Evolutionary conservation across 139 green algal genomes (phyloP).

Genomic region (Zygnema cylindricum): DNA sequence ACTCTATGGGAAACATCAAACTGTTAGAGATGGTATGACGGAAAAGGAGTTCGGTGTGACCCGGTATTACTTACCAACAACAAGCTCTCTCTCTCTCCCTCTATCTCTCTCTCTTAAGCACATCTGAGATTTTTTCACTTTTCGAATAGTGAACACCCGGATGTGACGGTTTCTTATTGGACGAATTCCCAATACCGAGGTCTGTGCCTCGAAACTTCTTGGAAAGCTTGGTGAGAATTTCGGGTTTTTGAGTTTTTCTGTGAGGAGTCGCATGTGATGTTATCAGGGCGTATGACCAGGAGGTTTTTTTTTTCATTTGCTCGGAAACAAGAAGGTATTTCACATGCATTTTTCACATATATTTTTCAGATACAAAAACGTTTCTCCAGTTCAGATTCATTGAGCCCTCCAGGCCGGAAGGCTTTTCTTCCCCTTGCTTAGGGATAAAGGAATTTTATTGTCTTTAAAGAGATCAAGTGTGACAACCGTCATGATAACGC

Average conservation of each 20-base stretch:
- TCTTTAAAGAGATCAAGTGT: too few relatives aligned
- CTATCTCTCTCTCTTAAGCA: neutral
- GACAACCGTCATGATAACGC: too few relatives aligned
- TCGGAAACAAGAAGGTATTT: too few relatives aligned
- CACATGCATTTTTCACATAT: too few relatives aligned
- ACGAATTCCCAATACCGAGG: neutral
- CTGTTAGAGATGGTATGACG: conserved; percentile 57
- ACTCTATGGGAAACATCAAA: conserved; percentile 72
- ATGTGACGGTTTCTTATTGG: neutral
- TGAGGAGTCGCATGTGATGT: neutral
- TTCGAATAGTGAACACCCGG: neutral
- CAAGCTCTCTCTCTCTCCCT: neutral
- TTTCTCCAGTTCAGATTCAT: neutral
- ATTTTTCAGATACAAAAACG: neutral
- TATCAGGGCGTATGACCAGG: neutral
- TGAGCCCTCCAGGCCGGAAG: neutral
- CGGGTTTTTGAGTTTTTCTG: neutral
- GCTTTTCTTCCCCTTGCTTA: neutral
- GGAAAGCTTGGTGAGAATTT: neutral
- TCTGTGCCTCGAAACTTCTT: neutral
- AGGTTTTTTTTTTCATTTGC: neutral
- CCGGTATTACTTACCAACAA: neutral
- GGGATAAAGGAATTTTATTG: neutral
- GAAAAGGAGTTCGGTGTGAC: neutral
- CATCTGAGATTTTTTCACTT: neutral